phyloP scores from a whole-genome alignment of 306 rosid species.

The Cicer cuneatum region DNA sequence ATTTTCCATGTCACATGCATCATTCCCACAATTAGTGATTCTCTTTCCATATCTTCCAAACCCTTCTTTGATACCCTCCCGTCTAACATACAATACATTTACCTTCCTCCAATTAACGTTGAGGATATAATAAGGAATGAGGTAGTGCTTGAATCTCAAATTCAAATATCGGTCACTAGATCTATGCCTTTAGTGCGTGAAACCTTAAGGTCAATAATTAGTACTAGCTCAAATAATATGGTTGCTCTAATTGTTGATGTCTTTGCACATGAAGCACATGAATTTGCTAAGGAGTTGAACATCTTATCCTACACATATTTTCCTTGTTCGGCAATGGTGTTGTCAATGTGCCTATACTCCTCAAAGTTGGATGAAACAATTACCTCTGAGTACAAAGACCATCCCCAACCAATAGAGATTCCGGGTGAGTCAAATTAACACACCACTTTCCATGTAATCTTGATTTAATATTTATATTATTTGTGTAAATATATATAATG shows the following conservation, averaged over 20 bases:
- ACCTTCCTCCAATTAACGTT: conserved; percentile 44
- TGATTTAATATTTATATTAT: too few species aligned
- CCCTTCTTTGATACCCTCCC: conserved; percentile 43
- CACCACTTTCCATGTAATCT: too few species aligned
- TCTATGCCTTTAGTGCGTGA: conserved; percentile 39
- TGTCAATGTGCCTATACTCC: conserved; percentile 40
- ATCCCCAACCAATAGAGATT: conserved; percentile 33
- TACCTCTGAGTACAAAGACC: conserved; percentile 47
- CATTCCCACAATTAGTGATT: conserved; percentile 43
- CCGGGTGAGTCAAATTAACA: conserved; percentile 19
- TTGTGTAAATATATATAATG: too few species aligned
- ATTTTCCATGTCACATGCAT: conserved; percentile 47
- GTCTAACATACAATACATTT: conserved; percentile 32
- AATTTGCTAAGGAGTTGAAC: conserved; percentile 43
- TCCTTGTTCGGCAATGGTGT: conserved; percentile 45
- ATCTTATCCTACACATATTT: conserved; percentile 46
- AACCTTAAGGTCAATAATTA: conserved; percentile 32
- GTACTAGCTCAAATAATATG: not conserved
- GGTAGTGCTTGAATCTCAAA: not conserved
- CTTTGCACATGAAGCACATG: conserved; percentile 39
- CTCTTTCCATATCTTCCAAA: conserved; percentile 4
- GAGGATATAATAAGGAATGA: conserved; percentile 29
- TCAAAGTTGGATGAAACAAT: conserved; percentile 37
- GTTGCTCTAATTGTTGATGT: conserved; percentile 48
- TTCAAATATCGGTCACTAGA: conserved; percentile 24